Evolutionary conservation across 108 stramenopile genomes (phyloP).

Genomic region (Asterionellopsis glacialis): DNA sequence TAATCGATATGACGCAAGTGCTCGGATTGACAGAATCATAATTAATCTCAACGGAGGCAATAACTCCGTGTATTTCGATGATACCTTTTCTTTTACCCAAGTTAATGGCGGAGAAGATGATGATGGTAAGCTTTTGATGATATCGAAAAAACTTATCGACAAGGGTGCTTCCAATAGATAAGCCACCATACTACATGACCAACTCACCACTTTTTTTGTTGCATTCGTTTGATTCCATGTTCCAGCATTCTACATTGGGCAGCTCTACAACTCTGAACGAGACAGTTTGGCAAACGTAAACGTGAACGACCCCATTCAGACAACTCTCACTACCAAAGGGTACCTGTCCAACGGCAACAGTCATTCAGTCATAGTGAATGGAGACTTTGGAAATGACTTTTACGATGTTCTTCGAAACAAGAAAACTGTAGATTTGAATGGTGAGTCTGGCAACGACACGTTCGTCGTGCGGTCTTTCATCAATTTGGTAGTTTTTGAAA

Average conservation of each 20-base stretch:
- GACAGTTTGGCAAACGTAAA: slow-evolving; percentile 5
- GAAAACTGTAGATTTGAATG: slow-evolving; percentile 28
- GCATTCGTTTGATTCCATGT: neutral
- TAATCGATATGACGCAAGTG: no score
- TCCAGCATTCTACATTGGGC: slow-evolving; percentile 16
- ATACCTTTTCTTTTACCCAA: no score
- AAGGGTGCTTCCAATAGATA: no score
- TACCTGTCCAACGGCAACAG: slow-evolving; percentile 27
- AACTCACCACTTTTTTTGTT: neutral
- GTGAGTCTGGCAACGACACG: slow-evolving; percentile 28
- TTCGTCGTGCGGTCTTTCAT: slow-evolving; percentile 35
- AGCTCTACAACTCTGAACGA: slow-evolving; percentile 27
- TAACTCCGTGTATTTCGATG: no score
- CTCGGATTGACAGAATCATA: no score
- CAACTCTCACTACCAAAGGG: slow-evolving; percentile 32
- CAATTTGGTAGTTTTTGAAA: slow-evolving; percentile 5
- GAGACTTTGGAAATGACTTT: slow-evolving; percentile 23
- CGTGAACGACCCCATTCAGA: slow-evolving; percentile 14
- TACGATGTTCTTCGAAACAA: slow-evolving; percentile 33
- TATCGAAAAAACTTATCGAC: no score
- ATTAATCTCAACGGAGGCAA: no score
- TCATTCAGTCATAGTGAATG: slow-evolving; percentile 23
- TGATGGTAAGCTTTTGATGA: no score
- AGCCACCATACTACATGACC: no score
- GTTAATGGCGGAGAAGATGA: no score